Percentiles rank a stretch among this genome's conserved stretches.
These are phyloP conservation scores for Globisporangium nagaii DNA, from an alignment of 352 stramenopile genomes.

Conservation along the genomic window DNA sequence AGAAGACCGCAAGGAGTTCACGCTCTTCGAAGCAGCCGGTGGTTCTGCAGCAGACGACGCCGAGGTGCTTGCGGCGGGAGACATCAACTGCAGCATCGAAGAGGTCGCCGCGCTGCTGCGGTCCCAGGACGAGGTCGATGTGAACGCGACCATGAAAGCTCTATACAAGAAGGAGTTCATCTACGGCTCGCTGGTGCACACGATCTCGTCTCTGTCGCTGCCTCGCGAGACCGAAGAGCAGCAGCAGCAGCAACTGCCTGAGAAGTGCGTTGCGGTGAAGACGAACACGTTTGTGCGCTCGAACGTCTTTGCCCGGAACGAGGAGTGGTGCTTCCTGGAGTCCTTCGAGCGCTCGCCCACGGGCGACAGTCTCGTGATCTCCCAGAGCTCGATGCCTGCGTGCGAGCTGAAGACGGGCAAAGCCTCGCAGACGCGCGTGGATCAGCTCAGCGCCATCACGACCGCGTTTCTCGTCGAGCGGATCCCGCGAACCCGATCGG, in stretches of 20 bases:
- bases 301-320: conserved; percentile 24
- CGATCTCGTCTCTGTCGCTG: too few species aligned
- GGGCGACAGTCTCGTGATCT: conserved; percentile 22
- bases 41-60: not conserved
- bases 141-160: conserved; percentile 11
- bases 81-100: conserved; percentile 10
- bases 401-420: conserved; percentile 26
- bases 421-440: conserved; percentile 21
- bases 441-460: conserved; percentile 33
- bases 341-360: conserved; percentile 18
- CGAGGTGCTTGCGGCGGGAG: not conserved
- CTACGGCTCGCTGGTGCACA: too few species aligned
- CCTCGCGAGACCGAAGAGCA: too few species aligned
- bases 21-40: not conserved
- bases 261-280: conserved; percentile 33
- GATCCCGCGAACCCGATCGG: not conserved
- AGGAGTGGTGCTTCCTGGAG: conserved; percentile 51
- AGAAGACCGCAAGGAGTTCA: not conserved
- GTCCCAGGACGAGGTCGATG: not conserved
- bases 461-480: conserved; percentile 27
- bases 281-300: conserved; percentile 37
- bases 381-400: conserved; percentile 22
- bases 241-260: too few species aligned
- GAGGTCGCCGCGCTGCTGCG: conserved; percentile 5
- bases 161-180: too few species aligned